phyloP scores from a whole-genome alignment of 2,329 filamentous ascomycete genomes.

The Colletotrichum sp. region DNA sequence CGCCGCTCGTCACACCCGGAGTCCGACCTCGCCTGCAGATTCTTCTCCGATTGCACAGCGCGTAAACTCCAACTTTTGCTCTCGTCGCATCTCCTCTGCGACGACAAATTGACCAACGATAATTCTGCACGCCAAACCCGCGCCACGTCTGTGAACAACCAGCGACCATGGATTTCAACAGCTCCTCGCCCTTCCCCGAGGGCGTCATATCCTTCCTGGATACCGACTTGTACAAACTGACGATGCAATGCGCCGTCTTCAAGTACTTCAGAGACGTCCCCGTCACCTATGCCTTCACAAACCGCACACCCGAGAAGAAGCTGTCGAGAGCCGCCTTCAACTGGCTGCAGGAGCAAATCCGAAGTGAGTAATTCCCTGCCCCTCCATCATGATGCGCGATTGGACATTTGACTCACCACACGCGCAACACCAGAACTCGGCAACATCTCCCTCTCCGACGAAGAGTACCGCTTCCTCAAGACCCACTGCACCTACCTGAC shows the following conservation, averaged over 20 bases:
- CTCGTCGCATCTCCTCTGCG: not conserved
- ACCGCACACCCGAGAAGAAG: constrained; percentile 93
- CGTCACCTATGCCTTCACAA: constrained; percentile 94
- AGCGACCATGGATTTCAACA: constrained; percentile 66
- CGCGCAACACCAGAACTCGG: constrained; percentile 67
- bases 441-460: constrained; percentile 77
- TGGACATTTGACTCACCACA: constrained; percentile 9
- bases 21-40: constrained; percentile 6
- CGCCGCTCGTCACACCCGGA: not conserved
- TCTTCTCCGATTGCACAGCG: not conserved
- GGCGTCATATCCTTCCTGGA: constrained; percentile 85
- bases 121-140: not conserved
- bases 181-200: constrained; percentile 71
- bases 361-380: constrained; percentile 54
- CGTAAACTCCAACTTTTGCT: not conserved
- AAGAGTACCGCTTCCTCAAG: constrained; percentile 82
- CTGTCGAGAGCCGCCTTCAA: constrained; percentile 81
- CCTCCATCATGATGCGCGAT: not conserved
- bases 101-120: not conserved
- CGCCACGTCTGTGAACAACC: not conserved
- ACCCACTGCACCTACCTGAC: constrained; percentile 82
- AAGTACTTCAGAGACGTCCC: constrained; percentile 86
- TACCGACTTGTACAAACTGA: constrained; percentile 91
- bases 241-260: constrained; percentile 96
- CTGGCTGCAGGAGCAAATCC: constrained; percentile 86